A percentile compares a stretch with the other conserved stretches of the same genome.
phyloP scores from a whole-genome alignment of 2,329 filamentous ascomycete species.

The Botryosphaeria dothidea region DNA sequence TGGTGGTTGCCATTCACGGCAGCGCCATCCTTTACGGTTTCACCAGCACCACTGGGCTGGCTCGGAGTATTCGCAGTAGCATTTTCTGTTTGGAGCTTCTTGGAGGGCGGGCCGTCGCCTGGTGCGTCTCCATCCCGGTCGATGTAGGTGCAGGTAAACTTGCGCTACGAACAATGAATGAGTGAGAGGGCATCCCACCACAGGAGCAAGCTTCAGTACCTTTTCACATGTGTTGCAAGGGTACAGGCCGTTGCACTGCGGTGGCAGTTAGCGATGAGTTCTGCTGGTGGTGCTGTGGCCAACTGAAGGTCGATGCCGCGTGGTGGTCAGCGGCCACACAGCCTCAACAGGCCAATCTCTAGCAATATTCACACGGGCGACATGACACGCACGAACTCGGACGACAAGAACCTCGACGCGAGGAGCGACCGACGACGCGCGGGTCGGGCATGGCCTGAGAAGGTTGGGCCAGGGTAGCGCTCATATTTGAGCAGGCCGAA shows the following conservation, averaged over 20 bases:
- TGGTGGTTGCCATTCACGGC: background rate
- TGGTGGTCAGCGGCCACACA: background rate
- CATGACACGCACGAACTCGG: background rate
- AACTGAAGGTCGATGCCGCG: background rate
- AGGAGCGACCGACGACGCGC: background rate
- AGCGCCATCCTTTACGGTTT: background rate
- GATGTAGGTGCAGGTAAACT: conserved; percentile 41
- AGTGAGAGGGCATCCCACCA: background rate
- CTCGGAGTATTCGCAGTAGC: background rate
- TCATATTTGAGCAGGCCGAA: background rate
- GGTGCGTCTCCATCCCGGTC: conserved; percentile 38
- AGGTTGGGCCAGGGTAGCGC: background rate
- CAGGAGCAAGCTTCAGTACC: conserved; percentile 39
- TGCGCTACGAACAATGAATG: conserved; percentile 29
- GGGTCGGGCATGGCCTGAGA: background rate
- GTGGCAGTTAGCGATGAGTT: background rate
- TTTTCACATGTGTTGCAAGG: conserved; percentile 62
- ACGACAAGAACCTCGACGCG: background rate
- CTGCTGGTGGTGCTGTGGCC: background rate
- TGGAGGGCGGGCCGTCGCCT: conserved; percentile 40
- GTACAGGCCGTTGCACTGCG: conserved; percentile 59
- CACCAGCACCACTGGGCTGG: background rate
- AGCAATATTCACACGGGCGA: background rate
- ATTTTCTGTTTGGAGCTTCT: conserved; percentile 31
- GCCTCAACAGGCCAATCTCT: background rate